Conservation (phyloP, 2,329 filamentous ascomycete genomes). For the Purpureocillium takamizusanense region DNA sequence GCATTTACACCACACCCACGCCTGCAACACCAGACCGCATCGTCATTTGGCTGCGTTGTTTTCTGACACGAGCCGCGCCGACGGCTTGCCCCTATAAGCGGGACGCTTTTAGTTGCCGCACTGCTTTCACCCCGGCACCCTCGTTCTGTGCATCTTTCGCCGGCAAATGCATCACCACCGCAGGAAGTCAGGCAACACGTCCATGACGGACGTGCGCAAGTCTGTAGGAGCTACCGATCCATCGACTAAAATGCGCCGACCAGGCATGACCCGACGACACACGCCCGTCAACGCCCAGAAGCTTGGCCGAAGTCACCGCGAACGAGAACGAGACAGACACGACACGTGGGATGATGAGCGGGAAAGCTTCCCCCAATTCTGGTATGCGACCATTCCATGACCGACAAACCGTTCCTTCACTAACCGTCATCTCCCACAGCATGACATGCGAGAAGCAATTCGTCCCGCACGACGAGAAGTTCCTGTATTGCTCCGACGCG, state of each 20-base stretch:
- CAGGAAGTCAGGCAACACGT: slow-evolving; percentile 47
- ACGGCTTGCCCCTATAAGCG: neutral
- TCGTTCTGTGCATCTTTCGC: slow-evolving; percentile 3
- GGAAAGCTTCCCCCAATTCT: slow-evolving; percentile 57
- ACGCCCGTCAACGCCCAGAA: slow-evolving; percentile 32
- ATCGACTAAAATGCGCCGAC: slow-evolving; percentile 37
- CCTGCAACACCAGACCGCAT: too few relatives aligned
- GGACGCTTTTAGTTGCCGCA: neutral
- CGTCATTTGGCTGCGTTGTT: too few relatives aligned
- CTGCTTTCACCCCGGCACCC: neutral
- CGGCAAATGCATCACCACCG: slow-evolving; percentile 45
- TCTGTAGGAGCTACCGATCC: slow-evolving; percentile 33
- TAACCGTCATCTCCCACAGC: slow-evolving; percentile 24
- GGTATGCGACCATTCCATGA: slow-evolving; percentile 35
- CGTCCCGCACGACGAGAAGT: slow-evolving; percentile 45
- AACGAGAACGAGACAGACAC: slow-evolving; percentile 41
- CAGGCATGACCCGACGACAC: slow-evolving; percentile 34
- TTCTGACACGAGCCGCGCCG: too few relatives aligned
- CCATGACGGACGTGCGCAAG: slow-evolving; percentile 47
- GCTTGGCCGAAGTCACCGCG: slow-evolving; percentile 39
- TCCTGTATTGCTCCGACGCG: slow-evolving; percentile 58
- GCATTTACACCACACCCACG: neutral
- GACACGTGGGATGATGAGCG: slow-evolving; percentile 48
- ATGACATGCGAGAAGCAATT: slow-evolving; percentile 63
- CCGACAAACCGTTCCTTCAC: neutral